Evolutionary conservation across 306 rosid genomes (phyloP).

Genomic region (Cucumis hystrix): DNA sequence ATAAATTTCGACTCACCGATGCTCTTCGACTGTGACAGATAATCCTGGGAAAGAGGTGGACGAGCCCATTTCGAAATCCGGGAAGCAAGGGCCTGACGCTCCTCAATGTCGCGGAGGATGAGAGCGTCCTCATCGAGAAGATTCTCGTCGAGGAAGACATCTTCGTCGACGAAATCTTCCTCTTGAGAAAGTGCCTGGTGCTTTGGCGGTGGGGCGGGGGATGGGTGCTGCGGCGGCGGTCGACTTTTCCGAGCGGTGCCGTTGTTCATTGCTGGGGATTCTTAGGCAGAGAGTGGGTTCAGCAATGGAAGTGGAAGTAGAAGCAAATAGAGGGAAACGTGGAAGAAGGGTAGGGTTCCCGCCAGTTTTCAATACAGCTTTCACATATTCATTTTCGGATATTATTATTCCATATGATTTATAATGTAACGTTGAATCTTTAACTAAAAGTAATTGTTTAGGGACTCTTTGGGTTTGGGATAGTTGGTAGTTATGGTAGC

Average conservation of each 20-base stretch:
- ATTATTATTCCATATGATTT: too few relatives aligned
- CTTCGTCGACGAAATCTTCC: constrained; percentile 88
- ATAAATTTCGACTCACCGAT: constrained; percentile 31
- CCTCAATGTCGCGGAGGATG: constrained; percentile 72
- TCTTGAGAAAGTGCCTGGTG: constrained; percentile 42
- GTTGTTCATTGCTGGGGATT: constrained; percentile 23
- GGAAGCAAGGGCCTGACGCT: constrained; percentile 55
- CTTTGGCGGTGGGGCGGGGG: constrained; percentile 37
- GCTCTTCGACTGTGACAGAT: constrained; percentile 37
- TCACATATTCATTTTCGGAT: background rate
- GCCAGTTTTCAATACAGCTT: constrained; percentile 27
- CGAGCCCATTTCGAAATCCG: constrained; percentile 76
- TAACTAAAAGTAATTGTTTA: too few relatives aligned
- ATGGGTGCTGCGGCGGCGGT: constrained; percentile 26
- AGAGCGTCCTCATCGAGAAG: constrained; percentile 62
- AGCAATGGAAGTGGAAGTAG: background rate
- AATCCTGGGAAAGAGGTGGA: constrained; percentile 47
- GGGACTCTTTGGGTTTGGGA: too few relatives aligned
- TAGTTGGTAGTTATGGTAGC: too few relatives aligned
- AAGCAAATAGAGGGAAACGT: background rate
- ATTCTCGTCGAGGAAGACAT: constrained; percentile 66
- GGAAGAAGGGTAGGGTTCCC: constrained; percentile 23
- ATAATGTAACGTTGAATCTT: too few relatives aligned
- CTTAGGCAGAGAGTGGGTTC: background rate
- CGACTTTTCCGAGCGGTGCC: constrained; percentile 43